Conservation (phyloP, 108 stramenopile genomes). For the Heterococcus sp. region DNA sequence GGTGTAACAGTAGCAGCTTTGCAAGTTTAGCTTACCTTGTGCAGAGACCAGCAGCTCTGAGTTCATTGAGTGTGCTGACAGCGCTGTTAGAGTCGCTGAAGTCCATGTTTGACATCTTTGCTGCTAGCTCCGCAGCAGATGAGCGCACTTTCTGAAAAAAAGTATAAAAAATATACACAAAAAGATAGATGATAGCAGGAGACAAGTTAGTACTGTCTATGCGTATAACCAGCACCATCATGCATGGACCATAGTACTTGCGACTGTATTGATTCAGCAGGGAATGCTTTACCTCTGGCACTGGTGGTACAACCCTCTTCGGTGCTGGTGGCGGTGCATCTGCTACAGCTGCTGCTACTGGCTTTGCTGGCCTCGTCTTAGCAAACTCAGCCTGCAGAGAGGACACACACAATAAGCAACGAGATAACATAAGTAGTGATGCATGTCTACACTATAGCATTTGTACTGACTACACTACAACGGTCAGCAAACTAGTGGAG, state of each 20-base stretch:
- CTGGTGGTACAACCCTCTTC: not conserved
- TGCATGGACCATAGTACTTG: too few species aligned
- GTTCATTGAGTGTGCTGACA: not conserved
- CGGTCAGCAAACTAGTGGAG: not conserved
- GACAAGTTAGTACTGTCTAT: too few species aligned
- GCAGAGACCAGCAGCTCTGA: not conserved
- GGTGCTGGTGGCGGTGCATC: too few species aligned
- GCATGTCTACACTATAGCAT: not conserved
- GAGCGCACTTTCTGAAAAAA: too few species aligned
- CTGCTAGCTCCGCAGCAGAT: not conserved
- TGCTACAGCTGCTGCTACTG: not conserved
- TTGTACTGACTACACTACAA: not conserved
- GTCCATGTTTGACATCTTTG: not conserved
- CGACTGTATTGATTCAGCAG: too few species aligned
- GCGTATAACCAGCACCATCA: too few species aligned
- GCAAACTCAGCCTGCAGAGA: not conserved
- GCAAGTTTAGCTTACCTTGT: too few species aligned
- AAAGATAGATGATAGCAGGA: too few species aligned
- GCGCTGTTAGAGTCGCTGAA: not conserved
- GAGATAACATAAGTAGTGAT: not conserved
- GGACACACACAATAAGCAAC: not conserved
- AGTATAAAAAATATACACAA: too few species aligned
- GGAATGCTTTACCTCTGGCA: not conserved
- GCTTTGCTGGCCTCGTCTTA: not conserved
- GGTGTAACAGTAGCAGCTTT: too few species aligned